Base-by-base conservation (phyloP, 2,329 filamentous ascomycete genomes). In the Phialemoniopsis sp. region DNA sequence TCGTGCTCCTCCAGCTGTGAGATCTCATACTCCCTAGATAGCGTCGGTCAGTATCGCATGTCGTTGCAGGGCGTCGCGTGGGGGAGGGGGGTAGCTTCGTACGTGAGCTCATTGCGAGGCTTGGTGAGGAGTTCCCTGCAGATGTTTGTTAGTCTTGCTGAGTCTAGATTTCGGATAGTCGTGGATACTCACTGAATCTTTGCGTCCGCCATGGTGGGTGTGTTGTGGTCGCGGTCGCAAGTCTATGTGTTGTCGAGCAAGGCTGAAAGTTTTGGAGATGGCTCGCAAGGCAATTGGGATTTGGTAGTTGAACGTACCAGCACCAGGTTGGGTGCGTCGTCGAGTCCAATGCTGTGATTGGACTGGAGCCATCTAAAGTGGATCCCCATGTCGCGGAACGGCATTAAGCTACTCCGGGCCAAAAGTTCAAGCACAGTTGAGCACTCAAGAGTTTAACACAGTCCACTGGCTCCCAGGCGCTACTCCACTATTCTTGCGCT, bases 31-130 rank as follows among this genome's bases (percentile, higher is more conserved):
- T 95, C 89, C 47, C 88, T 94, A 55, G 43, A 45, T 37, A 12
- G 29, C 30, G 12, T 33, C 26, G 10, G 21, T 29, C 21, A 26
- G 28, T 9, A n/a, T 17, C 35, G n/a, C 39, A 30, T 32, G 29
- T 40, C 43, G 39, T 48, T 41, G 39, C 49, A 43, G 50, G 34
- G 39, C 43, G 43, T 33, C 21, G 42, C 36, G 43, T 49, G 43
- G 47, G 34, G 37, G 42, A 29, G 42, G 39, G 38, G 40, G 43
- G 32, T 40, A 32, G 26, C 21, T 15, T 18, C 85, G 54, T 81
- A 94, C 89, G 89, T 95, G 67, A 95, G 85, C 62, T 96, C 90
- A 57, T 76, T 81, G 67, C 89, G 87, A 50, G 88, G 83, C 77
- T 95, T 95, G 63, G 79, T 83, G 50, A 94, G 80, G 57, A 95